Evolutionary conservation across 1,139 yeast species (phyloP), one percentile per base, ranked within the genome.

Genomic region (Suhomyces anneliseae): DNA sequence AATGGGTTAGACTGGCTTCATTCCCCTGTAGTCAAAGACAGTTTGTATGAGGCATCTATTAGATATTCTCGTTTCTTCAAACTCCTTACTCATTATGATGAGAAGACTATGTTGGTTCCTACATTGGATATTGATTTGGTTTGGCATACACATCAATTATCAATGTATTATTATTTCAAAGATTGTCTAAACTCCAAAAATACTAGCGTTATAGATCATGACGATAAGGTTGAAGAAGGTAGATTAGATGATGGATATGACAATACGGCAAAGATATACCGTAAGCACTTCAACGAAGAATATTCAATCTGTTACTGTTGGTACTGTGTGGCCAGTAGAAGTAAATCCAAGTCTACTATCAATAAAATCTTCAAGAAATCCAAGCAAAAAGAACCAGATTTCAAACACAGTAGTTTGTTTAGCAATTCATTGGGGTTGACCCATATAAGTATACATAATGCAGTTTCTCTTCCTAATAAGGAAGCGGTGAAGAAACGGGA

Each of bases 101-200:
- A 38, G n/a, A 44, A 38, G 8, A 34, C 39, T 14, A 52, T 60
- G 44, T 54, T 65, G 24, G 69, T 72, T 1, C 76, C 78, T 0
- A 69, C 76, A 1, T 55, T 71, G 44, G 77, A 72, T 45, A 64
- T 72, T 32, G 76, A 72, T 48, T 56, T 72, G 37, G 57, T 67
- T 1, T 72, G 77, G 76, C 75, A 69, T 46, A 70, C 76, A 8
- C 75, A 72, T 49, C 74, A 68, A 47, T 55, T 72, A 31, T 54
- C 60, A 4, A 60, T 65, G 38, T 44, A 40, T 15, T 52, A 52
- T 27, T 72, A 72, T 51, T 57, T 59, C 39, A 42, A 53, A 2
- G 62, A 58, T 43, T 64, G 67, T 41, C 42, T 47, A 29, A 37
- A 39, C 6, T 39, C 47, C n/a, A 36, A 36, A 9, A 33, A 47